Evolutionary conservation across 2,329 filamentous ascomycete species (phyloP).

Genomic region (Arthrocladium fulminans): DNA sequence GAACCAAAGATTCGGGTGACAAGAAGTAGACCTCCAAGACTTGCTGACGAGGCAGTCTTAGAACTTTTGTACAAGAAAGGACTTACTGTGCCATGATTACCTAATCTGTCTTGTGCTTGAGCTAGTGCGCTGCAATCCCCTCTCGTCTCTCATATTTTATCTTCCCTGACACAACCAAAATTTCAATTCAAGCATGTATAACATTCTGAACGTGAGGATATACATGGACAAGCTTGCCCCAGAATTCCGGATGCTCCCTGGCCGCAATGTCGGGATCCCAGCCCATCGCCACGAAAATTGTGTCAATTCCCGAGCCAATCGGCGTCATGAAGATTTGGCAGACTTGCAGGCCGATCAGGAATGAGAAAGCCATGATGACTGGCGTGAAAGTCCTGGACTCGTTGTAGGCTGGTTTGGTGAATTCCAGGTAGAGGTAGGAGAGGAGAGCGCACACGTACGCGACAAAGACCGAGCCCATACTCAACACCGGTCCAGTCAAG

Average conservation of each 20-base stretch:
- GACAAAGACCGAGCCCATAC: constrained; percentile 73
- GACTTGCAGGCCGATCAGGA: constrained; percentile 83
- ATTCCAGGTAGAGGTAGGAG: constrained; percentile 76
- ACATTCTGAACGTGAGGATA: constrained; percentile 78
- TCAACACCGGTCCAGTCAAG: constrained; percentile 62
- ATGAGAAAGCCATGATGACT: constrained; percentile 73
- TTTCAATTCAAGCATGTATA: neutral
- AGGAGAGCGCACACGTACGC: constrained; percentile 73
- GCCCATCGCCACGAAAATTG: constrained; percentile 73
- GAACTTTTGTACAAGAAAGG: no score
- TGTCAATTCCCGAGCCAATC: constrained; percentile 78
- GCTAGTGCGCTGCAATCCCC: no score
- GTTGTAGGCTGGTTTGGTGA: constrained; percentile 75
- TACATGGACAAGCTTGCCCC: constrained; percentile 65
- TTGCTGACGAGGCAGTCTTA: no score
- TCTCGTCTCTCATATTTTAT: no score
- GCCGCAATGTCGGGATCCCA: constrained; percentile 63
- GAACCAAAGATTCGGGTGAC: no score
- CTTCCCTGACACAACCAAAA: no score
- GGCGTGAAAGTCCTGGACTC: constrained; percentile 57
- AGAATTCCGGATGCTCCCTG: constrained; percentile 72
- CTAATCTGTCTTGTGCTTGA: no score
- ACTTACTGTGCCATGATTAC: no score
- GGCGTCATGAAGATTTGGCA: constrained; percentile 85
- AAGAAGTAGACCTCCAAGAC: no score